These are phyloP conservation scores for Rutstroemia sp. DNA, from an alignment of 2,329 filamentous ascomycete genomes.

Conservation along the genomic window DNA sequence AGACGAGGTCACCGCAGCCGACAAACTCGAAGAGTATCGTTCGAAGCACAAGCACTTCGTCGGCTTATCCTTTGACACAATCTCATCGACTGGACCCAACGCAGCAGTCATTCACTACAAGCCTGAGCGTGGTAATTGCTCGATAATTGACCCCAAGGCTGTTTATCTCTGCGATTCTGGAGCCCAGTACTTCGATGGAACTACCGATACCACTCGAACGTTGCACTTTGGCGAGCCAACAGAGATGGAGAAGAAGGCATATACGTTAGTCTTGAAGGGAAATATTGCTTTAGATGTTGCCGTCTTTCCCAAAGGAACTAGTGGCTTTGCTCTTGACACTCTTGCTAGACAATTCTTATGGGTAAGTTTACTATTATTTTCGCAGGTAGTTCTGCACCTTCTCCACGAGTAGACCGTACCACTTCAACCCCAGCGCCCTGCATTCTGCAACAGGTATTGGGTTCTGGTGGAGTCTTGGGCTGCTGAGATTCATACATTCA, in stretches of 20 bases:
- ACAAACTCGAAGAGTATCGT: slow-evolving; percentile 76
- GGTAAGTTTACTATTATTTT: slow-evolving; percentile 42
- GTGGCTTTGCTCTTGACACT: slow-evolving; percentile 82
- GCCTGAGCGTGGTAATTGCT: slow-evolving; percentile 74
- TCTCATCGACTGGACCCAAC: slow-evolving; percentile 78
- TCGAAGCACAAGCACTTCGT: slow-evolving; percentile 66
- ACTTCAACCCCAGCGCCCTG: too few species aligned
- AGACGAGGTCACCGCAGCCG: slow-evolving; percentile 86
- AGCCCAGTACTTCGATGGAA: slow-evolving; percentile 92
- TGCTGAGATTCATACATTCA: too few species aligned
- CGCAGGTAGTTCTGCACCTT: too few species aligned
- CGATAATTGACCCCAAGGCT: slow-evolving; percentile 72
- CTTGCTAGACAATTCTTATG: slow-evolving; percentile 88
- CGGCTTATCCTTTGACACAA: slow-evolving; percentile 90
- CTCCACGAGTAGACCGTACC: too few species aligned
- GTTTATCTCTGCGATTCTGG: slow-evolving; percentile 97
- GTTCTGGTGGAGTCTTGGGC: too few species aligned
- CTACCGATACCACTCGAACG: slow-evolving; percentile 91
- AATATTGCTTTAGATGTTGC: slow-evolving; percentile 82
- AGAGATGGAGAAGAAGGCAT: slow-evolving; percentile 76
- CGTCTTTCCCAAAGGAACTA: slow-evolving; percentile 91
- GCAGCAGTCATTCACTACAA: slow-evolving; percentile 96
- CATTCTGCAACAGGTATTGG: too few species aligned
- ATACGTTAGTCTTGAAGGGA: slow-evolving; percentile 91
- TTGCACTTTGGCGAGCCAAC: slow-evolving; percentile 85